Conservation (phyloP, 805 yeast species). For the Clavispora asparagi region DNA sequence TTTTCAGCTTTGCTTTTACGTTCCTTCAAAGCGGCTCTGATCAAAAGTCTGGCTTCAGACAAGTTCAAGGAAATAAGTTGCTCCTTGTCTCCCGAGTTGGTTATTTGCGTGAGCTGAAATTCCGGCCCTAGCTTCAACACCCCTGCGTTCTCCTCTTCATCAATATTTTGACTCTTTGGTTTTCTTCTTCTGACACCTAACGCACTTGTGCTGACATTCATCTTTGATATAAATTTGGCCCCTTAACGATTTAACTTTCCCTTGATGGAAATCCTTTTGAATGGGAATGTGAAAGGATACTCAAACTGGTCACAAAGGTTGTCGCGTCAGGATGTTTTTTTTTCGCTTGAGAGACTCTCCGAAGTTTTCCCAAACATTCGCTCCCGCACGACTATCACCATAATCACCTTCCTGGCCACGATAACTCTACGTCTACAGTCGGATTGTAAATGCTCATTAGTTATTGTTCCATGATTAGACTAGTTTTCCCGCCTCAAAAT, state of each 20-base stretch:
- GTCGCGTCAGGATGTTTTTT: background rate
- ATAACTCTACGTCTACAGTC: background rate
- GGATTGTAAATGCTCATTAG: background rate
- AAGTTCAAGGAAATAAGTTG: conserved; percentile 80
- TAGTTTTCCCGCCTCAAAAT: background rate
- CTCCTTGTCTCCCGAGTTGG: conserved; percentile 73
- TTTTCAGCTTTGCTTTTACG: conserved; percentile 36
- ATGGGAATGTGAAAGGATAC: background rate
- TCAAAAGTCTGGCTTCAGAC: conserved; percentile 84
- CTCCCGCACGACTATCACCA: background rate
- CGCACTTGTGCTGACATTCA: conserved; percentile 89
- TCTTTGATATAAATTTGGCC: background rate
- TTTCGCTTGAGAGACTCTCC: background rate
- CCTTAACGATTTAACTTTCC: background rate
- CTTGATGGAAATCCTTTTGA: background rate
- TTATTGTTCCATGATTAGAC: background rate
- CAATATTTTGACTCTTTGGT: conserved; percentile 51
- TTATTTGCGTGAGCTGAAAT: conserved; percentile 73
- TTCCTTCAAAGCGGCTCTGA: conserved; percentile 84
- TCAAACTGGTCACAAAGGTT: background rate
- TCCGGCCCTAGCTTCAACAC: conserved; percentile 87
- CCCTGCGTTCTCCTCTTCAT: conserved; percentile 91
- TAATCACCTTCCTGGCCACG: background rate
- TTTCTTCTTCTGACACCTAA: conserved; percentile 77
- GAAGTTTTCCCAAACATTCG: background rate